Conservation (phyloP, 2,329 filamentous ascomycete genomes). For the Pseudocercospora crystallina region DNA sequence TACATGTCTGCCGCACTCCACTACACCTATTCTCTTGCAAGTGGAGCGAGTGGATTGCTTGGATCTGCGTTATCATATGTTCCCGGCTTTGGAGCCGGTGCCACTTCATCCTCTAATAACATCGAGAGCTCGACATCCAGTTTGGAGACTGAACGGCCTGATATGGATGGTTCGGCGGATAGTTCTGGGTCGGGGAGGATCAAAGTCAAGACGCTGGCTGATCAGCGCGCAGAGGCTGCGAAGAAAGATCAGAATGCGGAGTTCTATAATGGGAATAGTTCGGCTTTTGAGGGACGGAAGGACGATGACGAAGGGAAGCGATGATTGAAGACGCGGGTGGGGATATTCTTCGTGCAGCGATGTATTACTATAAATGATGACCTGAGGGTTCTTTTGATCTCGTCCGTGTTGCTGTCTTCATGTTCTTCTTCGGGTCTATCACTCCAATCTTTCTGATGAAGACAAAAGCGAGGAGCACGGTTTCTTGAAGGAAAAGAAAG, state of each 20-base stretch:
- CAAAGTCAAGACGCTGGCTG: slow-evolving; percentile 47
- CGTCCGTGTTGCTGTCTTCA: too few species aligned
- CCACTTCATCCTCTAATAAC: slow-evolving; percentile 3
- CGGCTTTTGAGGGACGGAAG: slow-evolving; percentile 54
- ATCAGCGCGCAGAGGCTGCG: slow-evolving; percentile 40
- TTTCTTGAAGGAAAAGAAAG: too few species aligned
- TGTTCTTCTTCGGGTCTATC: too few species aligned
- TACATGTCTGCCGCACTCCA: slow-evolving; percentile 25
- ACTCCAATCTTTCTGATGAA: too few species aligned
- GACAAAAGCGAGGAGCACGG: too few species aligned
- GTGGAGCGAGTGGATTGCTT: slow-evolving; percentile 22
- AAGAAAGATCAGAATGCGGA: slow-evolving; percentile 56
- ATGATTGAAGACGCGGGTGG: too few species aligned
- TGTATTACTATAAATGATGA: too few species aligned
- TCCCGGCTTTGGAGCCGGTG: slow-evolving; percentile 22
- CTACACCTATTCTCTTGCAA: slow-evolving; percentile 20
- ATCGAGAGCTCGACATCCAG: too few species aligned
- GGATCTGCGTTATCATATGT: slow-evolving; percentile 21
- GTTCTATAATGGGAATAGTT: slow-evolving; percentile 89
- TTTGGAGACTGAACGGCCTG: slow-evolving; percentile 12
- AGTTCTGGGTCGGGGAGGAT: slow-evolving; percentile 30
- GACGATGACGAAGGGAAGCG: slow-evolving; percentile 50
- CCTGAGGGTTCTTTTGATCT: too few species aligned
- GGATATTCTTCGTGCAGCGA: too few species aligned
- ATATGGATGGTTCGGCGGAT: slow-evolving; percentile 22